Evolutionary conservation across 257 asterid species (phyloP).

Genomic region (Solanum tarapatanum): DNA sequence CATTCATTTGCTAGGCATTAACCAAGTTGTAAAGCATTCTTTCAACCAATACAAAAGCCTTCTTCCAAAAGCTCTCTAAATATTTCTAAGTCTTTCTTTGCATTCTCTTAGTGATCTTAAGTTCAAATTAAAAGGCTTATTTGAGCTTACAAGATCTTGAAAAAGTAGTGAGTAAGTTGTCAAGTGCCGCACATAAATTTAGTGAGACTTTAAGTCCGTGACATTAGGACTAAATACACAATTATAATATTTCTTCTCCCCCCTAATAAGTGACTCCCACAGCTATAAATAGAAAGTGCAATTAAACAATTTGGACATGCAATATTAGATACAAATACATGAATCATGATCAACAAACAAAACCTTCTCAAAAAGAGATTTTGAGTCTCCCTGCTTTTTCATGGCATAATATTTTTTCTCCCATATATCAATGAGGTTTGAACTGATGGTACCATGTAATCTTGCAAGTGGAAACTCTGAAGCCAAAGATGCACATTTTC

Average conservation of each 20-base stretch:
- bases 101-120: too few relatives aligned
- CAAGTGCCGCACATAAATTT: too few relatives aligned
- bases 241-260: conserved; percentile 22
- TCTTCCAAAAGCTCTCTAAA: too few relatives aligned
- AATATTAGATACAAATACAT: not conserved
- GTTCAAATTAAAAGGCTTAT: too few relatives aligned
- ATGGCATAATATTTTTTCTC: conserved; percentile 26
- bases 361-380: conserved; percentile 68
- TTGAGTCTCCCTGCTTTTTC: conserved; percentile 17
- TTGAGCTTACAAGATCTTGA: too few relatives aligned
- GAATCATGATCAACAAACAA: not conserved
- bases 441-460: conserved; percentile 42
- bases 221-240: conserved; percentile 6
- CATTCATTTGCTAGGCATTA: too few relatives aligned
- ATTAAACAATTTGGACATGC: not conserved
- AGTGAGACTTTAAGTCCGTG: too few relatives aligned
- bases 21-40: too few relatives aligned
- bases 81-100: too few relatives aligned
- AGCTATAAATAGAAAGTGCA: conserved; percentile 40
- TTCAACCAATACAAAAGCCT: too few relatives aligned
- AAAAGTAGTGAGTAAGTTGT: too few relatives aligned
- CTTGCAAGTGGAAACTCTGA: conserved; percentile 69
- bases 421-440: conserved; percentile 52
- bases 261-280: conserved; percentile 52
- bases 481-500: conserved; percentile 22